phyloP scores from a whole-genome alignment of 352 stramenopile genomes.

The Pythium sp. region DNA sequence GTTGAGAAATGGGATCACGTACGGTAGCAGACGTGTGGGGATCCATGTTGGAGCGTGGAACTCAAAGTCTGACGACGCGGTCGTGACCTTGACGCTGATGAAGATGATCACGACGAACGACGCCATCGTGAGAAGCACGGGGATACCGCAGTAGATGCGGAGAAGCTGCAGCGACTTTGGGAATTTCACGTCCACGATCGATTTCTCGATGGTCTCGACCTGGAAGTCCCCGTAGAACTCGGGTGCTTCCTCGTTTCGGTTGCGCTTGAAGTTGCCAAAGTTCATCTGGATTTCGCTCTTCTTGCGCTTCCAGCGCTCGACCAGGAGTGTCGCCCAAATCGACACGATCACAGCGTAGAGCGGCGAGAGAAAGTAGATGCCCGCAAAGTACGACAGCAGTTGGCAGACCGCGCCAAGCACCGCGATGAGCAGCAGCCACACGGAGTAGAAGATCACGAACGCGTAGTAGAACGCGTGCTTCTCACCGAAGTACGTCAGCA shows the following conservation, averaged over 20 bases:
- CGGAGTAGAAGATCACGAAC: constrained; percentile 72
- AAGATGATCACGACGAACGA: constrained; percentile 54
- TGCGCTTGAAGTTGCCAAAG: constrained; percentile 77
- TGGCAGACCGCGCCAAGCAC: constrained; percentile 47
- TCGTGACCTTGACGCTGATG: constrained; percentile 44
- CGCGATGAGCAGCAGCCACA: constrained; percentile 64
- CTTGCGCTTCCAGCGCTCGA: constrained; percentile 91
- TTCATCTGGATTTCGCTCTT: constrained; percentile 67
- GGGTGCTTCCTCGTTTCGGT: constrained; percentile 42
- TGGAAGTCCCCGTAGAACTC: constrained; percentile 76
- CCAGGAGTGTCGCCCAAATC: constrained; percentile 83
- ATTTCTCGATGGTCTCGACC: constrained; percentile 41
- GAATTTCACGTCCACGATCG: constrained; percentile 54
- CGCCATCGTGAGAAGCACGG: constrained; percentile 54
- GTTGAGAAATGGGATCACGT: constrained; percentile 64
- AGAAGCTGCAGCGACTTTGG: constrained; percentile 55
- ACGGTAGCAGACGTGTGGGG: constrained; percentile 33
- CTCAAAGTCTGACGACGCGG: constrained; percentile 25
- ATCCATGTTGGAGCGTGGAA: constrained; percentile 35
- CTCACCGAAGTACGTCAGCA: constrained; percentile 81
- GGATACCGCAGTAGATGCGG: constrained; percentile 57
- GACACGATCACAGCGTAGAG: constrained; percentile 74
- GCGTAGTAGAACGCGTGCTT: constrained; percentile 82
- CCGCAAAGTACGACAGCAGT: constrained; percentile 34
- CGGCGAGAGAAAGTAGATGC: constrained; percentile 34